Conservation (phyloP, 495 filamentous ascomycete genomes). For the Corynascus novoguineensis region DNA sequence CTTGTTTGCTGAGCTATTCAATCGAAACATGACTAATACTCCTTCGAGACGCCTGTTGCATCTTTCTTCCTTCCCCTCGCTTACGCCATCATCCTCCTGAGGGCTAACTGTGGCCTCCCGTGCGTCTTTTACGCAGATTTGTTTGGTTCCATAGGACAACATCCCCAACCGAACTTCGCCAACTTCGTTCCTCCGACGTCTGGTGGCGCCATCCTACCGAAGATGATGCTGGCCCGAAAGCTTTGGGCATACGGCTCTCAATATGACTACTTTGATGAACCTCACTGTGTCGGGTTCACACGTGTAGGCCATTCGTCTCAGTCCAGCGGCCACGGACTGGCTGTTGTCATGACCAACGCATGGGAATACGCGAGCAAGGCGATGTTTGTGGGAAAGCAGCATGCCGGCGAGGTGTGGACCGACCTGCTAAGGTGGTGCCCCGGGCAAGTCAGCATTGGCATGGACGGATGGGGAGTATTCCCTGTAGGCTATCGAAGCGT, state of each 20-base stretch:
- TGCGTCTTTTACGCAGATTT: slow-evolving; percentile 74
- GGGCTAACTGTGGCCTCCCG: slow-evolving; percentile 55
- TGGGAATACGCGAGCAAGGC: slow-evolving; percentile 37
- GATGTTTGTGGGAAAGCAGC: slow-evolving; percentile 57
- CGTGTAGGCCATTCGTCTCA: slow-evolving; percentile 36
- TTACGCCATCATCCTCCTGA: slow-evolving; percentile 63
- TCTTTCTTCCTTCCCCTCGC: slow-evolving; percentile 56
- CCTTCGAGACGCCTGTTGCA: slow-evolving; percentile 47
- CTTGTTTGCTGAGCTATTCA: too few relatives aligned
- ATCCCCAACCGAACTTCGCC: slow-evolving; percentile 27
- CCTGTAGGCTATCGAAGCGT: slow-evolving; percentile 48
- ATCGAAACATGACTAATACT: neutral
- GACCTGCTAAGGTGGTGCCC: slow-evolving; percentile 53
- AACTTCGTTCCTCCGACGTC: slow-evolving; percentile 50
- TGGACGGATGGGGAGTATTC: slow-evolving; percentile 53
- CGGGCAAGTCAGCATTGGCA: slow-evolving; percentile 47
- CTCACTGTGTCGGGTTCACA: slow-evolving; percentile 65
- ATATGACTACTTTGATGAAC: slow-evolving; percentile 61
- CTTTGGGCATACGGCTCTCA: slow-evolving; percentile 67
- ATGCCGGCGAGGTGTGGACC: slow-evolving; percentile 56
- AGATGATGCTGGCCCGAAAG: slow-evolving; percentile 58
- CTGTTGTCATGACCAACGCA: slow-evolving; percentile 56
- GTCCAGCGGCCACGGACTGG: slow-evolving; percentile 43
- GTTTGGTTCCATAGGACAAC: slow-evolving; percentile 58
- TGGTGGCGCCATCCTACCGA: slow-evolving; percentile 50